Evolutionary conservation across 345 rosid genomes (phyloP).

Genomic region (Eucalyptus brandiana): DNA sequence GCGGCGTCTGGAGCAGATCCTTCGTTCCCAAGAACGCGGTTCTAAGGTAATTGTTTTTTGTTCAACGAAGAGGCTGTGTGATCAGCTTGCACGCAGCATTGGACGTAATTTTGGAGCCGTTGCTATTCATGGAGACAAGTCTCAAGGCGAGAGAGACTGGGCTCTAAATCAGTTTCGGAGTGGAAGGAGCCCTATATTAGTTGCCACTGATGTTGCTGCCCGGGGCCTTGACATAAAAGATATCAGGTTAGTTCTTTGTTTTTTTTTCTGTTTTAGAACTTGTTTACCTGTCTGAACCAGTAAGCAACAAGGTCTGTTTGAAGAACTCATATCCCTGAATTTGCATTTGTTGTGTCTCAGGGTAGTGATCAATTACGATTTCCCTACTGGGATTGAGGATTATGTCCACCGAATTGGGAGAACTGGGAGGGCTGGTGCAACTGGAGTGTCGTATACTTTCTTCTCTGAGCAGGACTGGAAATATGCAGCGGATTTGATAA

Average conservation of each 20-base stretch:
- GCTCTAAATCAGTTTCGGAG: slow-evolving; percentile 79
- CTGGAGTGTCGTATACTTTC: slow-evolving; percentile 88
- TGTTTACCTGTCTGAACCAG: not conserved
- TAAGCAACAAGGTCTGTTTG: not conserved
- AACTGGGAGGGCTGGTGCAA: slow-evolving; percentile 99
- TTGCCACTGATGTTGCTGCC: slow-evolving; percentile 99
- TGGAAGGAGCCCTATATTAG: slow-evolving; percentile 73
- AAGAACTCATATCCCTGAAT: not conserved
- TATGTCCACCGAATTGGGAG: slow-evolving; percentile 98
- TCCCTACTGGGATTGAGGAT: slow-evolving; percentile 93
- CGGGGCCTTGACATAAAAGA: slow-evolving; percentile 96
- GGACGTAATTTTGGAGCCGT: slow-evolving; percentile 81
- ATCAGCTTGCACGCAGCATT: slow-evolving; percentile 76
- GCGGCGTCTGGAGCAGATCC: slow-evolving; percentile 86
- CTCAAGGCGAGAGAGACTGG: slow-evolving; percentile 97
- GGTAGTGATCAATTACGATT: slow-evolving; percentile 91
- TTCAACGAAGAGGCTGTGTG: slow-evolving; percentile 86
- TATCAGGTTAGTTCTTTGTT: slow-evolving; percentile 37
- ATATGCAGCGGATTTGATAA: slow-evolving; percentile 70
- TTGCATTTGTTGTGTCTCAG: slow-evolving; percentile 14
- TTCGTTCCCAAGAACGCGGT: slow-evolving; percentile 84
- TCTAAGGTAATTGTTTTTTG: slow-evolving; percentile 87
- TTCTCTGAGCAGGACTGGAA: slow-evolving; percentile 92
- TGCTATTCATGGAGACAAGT: slow-evolving; percentile 94
- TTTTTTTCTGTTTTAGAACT: not conserved